Base-by-base conservation (phyloP, 2,329 filamentous ascomycete species). In the Leptosphaerulina australis region DNA sequence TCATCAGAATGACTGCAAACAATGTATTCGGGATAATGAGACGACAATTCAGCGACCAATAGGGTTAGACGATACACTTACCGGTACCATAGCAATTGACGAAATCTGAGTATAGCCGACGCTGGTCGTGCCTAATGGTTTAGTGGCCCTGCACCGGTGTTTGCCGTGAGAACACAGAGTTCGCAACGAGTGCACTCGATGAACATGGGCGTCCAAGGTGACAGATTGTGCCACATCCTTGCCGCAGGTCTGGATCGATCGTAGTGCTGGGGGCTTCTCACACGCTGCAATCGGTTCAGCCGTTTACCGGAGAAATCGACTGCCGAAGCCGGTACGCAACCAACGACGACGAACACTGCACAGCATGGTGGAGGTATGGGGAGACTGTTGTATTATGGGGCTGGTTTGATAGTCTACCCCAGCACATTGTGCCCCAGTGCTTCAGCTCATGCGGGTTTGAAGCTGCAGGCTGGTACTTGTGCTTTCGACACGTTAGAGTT, bases 251-350 rank as follows among this genome's bases (percentile, higher is more conserved):
- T 34, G 33, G 41, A n/a, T 35, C 22, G 14, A 22, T 22, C 10
- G 37, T 46, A 46, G 48, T 38, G 48, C 48, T 45, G 41, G 43
- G 26, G 26, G 36, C 20, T 36, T 24, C 8, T 26, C 29, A 33
- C 28, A 20, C 22, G 44, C 31, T n/a, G 17, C 9, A 30, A 18
- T 34, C n/a, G 5, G 20, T 17, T 12, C 41, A 29, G 30, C 24
- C 17, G 6, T 8, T 5, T 4, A 31, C 5, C 35, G 15, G 30
- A 51, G 36, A 36, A 46, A 51, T 43, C 5, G 37, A 37, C n/a
- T 33, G 15, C 12, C 20, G n/a, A 11, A 15, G 21, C 46, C 48
- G 48, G 48, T 17, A 30, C 31, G 38, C 31, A 51, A 41, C 41
- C 48, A 43, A 41, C 14, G 17, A 17, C 18, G 22, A 17, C 35